phyloP scores from a whole-genome alignment of 2,329 filamentous ascomycete genomes.

The Sporothrix pallida region DNA sequence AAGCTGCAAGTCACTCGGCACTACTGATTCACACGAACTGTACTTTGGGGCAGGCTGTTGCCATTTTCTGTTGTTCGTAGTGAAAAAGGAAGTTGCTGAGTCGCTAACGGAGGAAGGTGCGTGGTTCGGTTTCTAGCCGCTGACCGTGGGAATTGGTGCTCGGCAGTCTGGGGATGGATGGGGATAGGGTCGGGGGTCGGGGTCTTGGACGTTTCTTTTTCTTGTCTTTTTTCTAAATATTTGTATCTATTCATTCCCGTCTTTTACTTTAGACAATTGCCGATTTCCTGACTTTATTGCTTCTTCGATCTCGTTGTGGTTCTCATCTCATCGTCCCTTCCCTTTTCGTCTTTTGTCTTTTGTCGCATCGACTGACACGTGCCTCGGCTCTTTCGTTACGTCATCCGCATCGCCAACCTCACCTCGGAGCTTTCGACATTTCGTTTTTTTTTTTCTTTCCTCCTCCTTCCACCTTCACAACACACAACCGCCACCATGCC shows the following conservation, averaged over 20 bases:
- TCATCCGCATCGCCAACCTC: constrained; percentile 26
- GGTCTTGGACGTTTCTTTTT: not conserved
- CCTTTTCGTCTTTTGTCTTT: constrained; percentile 1
- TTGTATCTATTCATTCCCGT: not conserved
- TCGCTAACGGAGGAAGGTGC: not conserved
- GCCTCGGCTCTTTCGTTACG: constrained; percentile 33
- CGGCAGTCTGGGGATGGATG: constrained; percentile 11
- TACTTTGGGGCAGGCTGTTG: not conserved
- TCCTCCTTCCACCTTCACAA: not conserved
- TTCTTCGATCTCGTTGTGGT: not conserved
- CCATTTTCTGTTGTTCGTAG: not conserved
- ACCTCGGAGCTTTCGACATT: not conserved
- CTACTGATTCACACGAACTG: constrained; percentile 26
- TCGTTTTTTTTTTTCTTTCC: not conserved
- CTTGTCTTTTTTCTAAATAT: constrained; percentile 8
- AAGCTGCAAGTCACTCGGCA: constrained; percentile 27
- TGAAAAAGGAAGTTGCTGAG: not conserved
- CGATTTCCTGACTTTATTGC: not conserved
- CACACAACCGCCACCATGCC: constrained; percentile 27
- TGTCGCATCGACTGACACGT: constrained; percentile 30
- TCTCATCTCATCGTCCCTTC: not conserved
- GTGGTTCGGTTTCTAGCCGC: not conserved
- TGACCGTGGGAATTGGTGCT: constrained; percentile 8
- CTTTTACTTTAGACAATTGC: not conserved
- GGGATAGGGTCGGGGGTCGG: not conserved